Percentiles rank a stretch among this genome's conserved stretches.
These are phyloP conservation scores for Cymodocea nodosa DNA, from an alignment of 116 monocot species.

Conservation along the genomic window DNA sequence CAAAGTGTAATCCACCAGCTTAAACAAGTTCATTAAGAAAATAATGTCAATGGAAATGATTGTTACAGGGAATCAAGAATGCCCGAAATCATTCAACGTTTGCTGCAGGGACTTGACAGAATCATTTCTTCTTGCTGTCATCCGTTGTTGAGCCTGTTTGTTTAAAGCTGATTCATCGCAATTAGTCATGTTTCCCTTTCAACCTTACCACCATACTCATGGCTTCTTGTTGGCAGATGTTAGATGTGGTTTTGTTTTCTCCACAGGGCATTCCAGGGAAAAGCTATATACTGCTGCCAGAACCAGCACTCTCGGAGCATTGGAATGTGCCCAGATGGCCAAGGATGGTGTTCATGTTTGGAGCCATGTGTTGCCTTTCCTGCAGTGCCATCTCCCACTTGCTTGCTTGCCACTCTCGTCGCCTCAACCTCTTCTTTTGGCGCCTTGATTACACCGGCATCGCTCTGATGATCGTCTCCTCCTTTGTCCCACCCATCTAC, in stretches of 20 bases:
- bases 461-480: conserved; percentile 80
- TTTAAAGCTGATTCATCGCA: background rate
- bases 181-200: background rate
- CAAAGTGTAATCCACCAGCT: no score
- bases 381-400: conserved; percentile 80
- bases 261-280: conserved; percentile 6
- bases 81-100: no score
- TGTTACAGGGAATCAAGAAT: no score
- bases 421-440: conserved; percentile 76
- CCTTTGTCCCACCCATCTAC: conserved; percentile 83
- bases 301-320: background rate
- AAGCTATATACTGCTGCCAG: background rate
- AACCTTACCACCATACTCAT: background rate
- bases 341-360: conserved; percentile 56
- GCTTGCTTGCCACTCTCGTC: conserved; percentile 87
- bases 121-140: no score
- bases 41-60: no score
- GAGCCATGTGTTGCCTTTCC: conserved; percentile 65
- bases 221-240: background rate
- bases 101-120: no score
- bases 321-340: conserved; percentile 68
- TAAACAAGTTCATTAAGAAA: no score
- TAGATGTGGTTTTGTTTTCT: background rate
- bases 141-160: no score
- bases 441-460: conserved; percentile 86